Evolutionary conservation across 2,329 filamentous ascomycete species (phyloP).

Genomic region (Davidsoniella virescens): DNA sequence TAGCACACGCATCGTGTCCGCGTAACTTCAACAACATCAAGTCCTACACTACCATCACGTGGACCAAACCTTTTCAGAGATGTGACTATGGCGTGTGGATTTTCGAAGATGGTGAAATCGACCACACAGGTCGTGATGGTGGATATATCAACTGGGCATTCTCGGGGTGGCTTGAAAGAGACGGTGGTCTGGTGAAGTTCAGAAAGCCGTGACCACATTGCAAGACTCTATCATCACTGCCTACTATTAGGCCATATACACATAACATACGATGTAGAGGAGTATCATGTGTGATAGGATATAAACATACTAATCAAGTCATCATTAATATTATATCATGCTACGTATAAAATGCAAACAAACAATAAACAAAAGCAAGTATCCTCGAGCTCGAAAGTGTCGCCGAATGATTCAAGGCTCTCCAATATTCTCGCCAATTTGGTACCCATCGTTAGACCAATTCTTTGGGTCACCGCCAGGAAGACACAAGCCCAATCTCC

Average conservation of each 20-base stretch:
- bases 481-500: slow-evolving; percentile 77
- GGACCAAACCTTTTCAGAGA: not conserved
- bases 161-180: not conserved
- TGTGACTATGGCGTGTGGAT: slow-evolving; percentile 2
- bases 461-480: slow-evolving; percentile 59
- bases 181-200: not conserved
- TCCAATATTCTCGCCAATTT: slow-evolving; percentile 21
- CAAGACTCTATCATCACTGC: too few relatives aligned
- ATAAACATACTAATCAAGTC: too few relatives aligned
- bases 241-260: too few relatives aligned
- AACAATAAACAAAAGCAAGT: too few relatives aligned
- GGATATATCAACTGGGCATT: slow-evolving; percentile 2
- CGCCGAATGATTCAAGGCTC: slow-evolving; percentile 21
- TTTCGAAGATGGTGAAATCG: not conserved
- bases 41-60: not conserved
- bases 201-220: not conserved
- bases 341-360: too few relatives aligned
- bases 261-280: too few relatives aligned
- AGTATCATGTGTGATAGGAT: too few relatives aligned
- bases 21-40: not conserved
- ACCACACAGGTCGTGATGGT: not conserved
- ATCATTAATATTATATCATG: too few relatives aligned
- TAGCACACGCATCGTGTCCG: not conserved
- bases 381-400: too few relatives aligned
- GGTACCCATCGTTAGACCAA: slow-evolving; percentile 41